These are phyloP conservation scores for Gossypium armourianum DNA, from an alignment of 441 rosid species.

Conservation along the genomic window DNA sequence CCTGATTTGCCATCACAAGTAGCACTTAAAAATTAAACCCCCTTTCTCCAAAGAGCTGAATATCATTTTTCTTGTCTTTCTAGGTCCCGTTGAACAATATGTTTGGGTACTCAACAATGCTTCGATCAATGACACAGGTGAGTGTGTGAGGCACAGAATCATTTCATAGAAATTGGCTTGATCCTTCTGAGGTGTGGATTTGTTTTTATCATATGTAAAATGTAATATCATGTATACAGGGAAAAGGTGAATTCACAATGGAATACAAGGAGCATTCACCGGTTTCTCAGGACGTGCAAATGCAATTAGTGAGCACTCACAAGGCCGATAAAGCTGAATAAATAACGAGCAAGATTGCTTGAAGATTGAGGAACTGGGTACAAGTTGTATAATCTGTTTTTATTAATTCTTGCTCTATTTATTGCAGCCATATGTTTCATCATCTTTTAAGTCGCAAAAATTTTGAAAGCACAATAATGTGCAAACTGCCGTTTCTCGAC, in stretches of 20 bases:
- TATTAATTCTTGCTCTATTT: neutral
- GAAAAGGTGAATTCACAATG: constrained; percentile 95
- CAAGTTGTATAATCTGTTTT: neutral
- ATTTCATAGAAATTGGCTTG: neutral
- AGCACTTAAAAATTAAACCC: neutral
- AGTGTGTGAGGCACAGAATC: neutral
- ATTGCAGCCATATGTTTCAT: neutral
- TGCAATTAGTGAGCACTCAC: constrained; percentile 63
- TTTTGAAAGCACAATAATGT: neutral
- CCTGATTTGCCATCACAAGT: neutral
- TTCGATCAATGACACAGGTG: constrained; percentile 92
- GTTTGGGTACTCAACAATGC: constrained; percentile 93
- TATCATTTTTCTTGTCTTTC: constrained; percentile 1
- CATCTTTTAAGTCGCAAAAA: neutral
- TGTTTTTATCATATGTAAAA: neutral
- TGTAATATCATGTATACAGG: constrained; percentile 28
- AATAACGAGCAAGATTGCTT: constrained; percentile 12
- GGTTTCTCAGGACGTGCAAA: constrained; percentile 79
- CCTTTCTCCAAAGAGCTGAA: neutral
- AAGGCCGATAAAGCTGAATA: constrained; percentile 48
- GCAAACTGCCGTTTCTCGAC: neutral
- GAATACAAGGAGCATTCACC: constrained; percentile 87
- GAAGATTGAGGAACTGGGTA: neutral
- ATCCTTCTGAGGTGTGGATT: neutral
- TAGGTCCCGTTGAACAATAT: constrained; percentile 93